Percentiles rank a stretch among this genome's conserved stretches.
These are phyloP conservation scores for Mucor plumbeus DNA, from an alignment of 371 early-diverging fungal genomes.

Conservation along the genomic window DNA sequence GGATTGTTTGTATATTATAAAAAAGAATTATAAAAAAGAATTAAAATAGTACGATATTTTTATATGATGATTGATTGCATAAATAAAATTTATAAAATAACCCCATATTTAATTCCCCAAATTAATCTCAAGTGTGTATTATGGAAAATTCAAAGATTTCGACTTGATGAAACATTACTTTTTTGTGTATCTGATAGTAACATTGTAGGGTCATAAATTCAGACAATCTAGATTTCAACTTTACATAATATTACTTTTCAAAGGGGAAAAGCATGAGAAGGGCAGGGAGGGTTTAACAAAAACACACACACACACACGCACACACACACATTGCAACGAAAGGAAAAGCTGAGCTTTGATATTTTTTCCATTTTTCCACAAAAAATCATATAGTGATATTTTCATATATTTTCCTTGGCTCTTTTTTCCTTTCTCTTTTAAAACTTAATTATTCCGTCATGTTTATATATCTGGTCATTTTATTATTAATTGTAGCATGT, in stretches of 20 bases:
- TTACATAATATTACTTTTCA: too few relatives aligned
- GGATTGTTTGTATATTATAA: background rate
- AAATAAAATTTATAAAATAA: background rate
- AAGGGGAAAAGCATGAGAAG: background rate
- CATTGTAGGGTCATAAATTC: too few relatives aligned
- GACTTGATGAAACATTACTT: background rate
- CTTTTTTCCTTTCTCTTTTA: background rate
- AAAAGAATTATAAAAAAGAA: background rate
- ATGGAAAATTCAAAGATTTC: background rate
- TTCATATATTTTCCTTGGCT: slow-evolving; percentile 1
- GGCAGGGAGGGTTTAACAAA: background rate
- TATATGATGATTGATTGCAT: background rate
- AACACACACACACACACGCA: too few relatives aligned
- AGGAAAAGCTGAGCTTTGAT: slow-evolving; percentile 3
- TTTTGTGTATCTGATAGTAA: too few relatives aligned
- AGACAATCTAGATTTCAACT: too few relatives aligned
- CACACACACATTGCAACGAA: background rate
- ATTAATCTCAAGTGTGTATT: background rate
- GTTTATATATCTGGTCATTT: slow-evolving; percentile 21
- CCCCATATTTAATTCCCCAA: background rate
- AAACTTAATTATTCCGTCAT: background rate
- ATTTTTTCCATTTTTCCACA: background rate
- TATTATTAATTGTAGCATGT: slow-evolving; percentile 21
- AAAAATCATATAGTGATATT: background rate
- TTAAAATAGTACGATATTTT: background rate